phyloP scores from a whole-genome alignment of 1,284 basidiomycete species.

The Malassezia furfur region DNA sequence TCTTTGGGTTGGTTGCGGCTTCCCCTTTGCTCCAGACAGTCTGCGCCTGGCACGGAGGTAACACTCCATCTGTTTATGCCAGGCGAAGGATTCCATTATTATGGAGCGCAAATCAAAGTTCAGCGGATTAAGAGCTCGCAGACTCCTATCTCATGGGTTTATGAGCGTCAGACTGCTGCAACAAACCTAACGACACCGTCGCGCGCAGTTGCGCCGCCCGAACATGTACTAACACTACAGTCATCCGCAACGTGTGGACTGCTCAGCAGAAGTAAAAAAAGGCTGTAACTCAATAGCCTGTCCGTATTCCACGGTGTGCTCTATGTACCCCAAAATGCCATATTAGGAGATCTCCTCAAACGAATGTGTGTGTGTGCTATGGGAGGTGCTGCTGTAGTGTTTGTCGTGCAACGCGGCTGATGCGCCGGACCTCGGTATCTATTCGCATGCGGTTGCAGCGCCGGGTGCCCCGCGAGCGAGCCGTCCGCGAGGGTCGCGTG shows the following conservation, averaged over 20 bases:
- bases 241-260: constrained; percentile 41
- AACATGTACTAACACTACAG: constrained; percentile 17
- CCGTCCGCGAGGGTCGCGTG: no score
- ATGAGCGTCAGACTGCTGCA: constrained; percentile 45
- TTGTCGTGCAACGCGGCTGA: no score
- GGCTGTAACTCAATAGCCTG: not conserved
- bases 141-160: constrained; percentile 29
- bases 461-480: no score
- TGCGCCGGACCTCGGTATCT: no score
- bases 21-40: constrained; percentile 39
- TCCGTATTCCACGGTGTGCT: not conserved
- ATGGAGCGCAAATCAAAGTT: constrained; percentile 33
- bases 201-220: not conserved
- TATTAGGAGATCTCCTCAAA: not conserved
- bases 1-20: not conserved
- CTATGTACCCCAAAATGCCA: not conserved
- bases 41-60: constrained; percentile 21
- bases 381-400: no score
- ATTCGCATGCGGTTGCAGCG: not conserved
- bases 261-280: constrained; percentile 22
- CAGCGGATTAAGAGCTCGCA: constrained; percentile 43
- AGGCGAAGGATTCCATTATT: constrained; percentile 42
- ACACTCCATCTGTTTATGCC: constrained; percentile 23
- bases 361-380: no score
- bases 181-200: constrained; percentile 18